These are phyloP conservation scores for Alternaria incomplexa DNA, from an alignment of 2,329 filamentous ascomycete species.

Conservation along the genomic window DNA sequence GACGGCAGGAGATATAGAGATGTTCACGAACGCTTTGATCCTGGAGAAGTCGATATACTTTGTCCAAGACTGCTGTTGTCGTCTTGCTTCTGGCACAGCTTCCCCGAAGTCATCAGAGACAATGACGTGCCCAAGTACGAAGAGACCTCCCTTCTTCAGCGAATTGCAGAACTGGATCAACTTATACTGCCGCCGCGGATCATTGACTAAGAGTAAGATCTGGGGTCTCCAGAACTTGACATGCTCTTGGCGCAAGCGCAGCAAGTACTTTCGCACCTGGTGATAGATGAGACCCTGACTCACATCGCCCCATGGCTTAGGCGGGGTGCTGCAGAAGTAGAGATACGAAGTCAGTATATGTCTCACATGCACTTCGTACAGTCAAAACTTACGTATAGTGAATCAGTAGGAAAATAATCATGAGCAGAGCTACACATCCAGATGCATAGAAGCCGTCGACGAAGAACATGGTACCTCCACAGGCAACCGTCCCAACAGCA, in stretches of 20 bases:
- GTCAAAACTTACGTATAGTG: constrained; percentile 66
- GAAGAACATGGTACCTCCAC: constrained; percentile 85
- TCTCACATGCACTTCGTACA: too few species aligned
- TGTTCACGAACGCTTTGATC: constrained; percentile 89
- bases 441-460: constrained; percentile 83
- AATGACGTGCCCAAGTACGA: constrained; percentile 86
- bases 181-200: constrained; percentile 79
- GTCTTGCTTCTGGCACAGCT: constrained; percentile 79
- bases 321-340: constrained; percentile 60
- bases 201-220: constrained; percentile 82
- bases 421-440: constrained; percentile 73
- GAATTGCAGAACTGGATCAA: constrained; percentile 92
- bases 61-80: constrained; percentile 82
- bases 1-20: constrained; percentile 80
- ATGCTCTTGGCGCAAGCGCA: constrained; percentile 83
- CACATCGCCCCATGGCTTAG: constrained; percentile 89
- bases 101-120: constrained; percentile 81
- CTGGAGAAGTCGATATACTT: constrained; percentile 85
- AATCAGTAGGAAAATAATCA: constrained; percentile 81
- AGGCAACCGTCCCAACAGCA: constrained; percentile 73
- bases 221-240: constrained; percentile 95
- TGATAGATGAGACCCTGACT: constrained; percentile 88
- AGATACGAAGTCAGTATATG: too few species aligned
- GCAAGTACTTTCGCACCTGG: constrained; percentile 85
- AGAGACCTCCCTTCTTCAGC: constrained; percentile 84